Evolutionary conservation across 2,329 filamentous ascomycete genomes (phyloP).

Genomic region (Lithohypha guttulata): DNA sequence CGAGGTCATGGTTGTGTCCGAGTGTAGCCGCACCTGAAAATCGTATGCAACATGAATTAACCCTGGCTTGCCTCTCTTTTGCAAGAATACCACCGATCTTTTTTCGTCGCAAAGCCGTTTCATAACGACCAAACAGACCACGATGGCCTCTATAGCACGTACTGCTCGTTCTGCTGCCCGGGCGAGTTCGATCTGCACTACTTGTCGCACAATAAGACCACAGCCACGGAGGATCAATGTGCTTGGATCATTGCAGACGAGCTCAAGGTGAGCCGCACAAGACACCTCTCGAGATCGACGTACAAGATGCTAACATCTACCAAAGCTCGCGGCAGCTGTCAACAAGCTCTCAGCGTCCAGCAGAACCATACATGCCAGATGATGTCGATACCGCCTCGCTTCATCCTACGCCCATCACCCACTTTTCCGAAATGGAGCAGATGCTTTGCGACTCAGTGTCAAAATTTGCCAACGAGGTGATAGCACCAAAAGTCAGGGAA

Average conservation of each 20-base stretch:
- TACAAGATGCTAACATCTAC: conserved; percentile 1
- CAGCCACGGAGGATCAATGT: background rate
- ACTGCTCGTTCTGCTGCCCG: conserved; percentile 31
- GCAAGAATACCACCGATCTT: too few species aligned
- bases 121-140: too few species aligned
- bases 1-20: too few species aligned
- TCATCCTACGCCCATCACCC: conserved; percentile 82
- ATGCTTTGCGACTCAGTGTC: conserved; percentile 83
- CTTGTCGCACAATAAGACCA: conserved; percentile 2
- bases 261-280: background rate
- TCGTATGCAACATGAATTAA: too few species aligned
- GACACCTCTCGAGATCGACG: background rate
- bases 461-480: conserved; percentile 80
- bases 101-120: too few species aligned
- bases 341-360: conserved; percentile 26
- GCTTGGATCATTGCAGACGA: background rate
- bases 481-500: conserved; percentile 82
- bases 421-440: conserved; percentile 78
- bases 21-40: too few species aligned
- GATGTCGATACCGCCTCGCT: conserved; percentile 59
- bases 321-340: conserved; percentile 25
- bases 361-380: conserved; percentile 25
- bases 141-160: conserved; percentile 41
- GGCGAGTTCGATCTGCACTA: conserved; percentile 9
- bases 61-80: too few species aligned